Conservation (phyloP, 1,284 basidiomycete species). For the Cryptococcus floricola region DNA sequence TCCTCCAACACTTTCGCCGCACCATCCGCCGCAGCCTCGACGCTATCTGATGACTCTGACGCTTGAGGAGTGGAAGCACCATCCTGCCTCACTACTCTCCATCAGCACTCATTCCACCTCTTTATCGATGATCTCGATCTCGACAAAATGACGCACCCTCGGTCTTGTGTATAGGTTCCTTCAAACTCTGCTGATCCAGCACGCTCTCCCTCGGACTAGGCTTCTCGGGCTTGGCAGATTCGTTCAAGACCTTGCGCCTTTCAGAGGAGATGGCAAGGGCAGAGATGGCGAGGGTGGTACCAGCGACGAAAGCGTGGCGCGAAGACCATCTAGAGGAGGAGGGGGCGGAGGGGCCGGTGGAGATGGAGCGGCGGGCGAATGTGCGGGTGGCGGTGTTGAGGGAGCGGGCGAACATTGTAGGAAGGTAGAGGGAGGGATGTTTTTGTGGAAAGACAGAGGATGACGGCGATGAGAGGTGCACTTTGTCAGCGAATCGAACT, state of each 20-base stretch:
- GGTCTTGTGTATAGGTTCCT: constrained; percentile 19
- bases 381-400: constrained; percentile 6
- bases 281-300: constrained; percentile 10
- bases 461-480: neutral
- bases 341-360: constrained; percentile 1
- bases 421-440: neutral
- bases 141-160: constrained; percentile 7
- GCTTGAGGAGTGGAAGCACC: neutral
- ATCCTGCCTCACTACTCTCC: constrained; percentile 4
- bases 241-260: constrained; percentile 9
- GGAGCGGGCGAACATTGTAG: constrained; percentile 7
- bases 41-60: constrained; percentile 1
- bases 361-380: constrained; percentile 1
- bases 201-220: constrained; percentile 11
- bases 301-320: constrained; percentile 10
- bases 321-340: constrained; percentile 3
- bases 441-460: neutral
- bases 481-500: neutral
- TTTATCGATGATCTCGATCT: neutral
- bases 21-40: constrained; percentile 3
- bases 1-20: constrained; percentile 19
- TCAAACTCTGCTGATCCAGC: constrained; percentile 22
- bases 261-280: constrained; percentile 10
- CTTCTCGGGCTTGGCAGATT: constrained; percentile 3
- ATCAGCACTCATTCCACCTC: neutral